Conservation (phyloP, 116 monocot species). For the Phalaenopsis hybrid region DNA sequence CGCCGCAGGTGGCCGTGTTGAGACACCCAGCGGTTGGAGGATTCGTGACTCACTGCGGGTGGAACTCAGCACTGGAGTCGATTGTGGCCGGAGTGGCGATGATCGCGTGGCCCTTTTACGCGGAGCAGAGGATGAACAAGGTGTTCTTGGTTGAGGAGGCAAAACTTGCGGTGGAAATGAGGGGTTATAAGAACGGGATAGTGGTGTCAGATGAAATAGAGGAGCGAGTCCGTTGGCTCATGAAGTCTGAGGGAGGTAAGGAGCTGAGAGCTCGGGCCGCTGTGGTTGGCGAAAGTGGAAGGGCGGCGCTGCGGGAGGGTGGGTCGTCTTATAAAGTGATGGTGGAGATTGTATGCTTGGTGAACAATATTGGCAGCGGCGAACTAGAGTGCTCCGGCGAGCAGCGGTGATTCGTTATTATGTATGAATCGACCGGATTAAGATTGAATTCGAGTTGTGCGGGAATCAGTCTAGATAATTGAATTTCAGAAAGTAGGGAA, state of each 20-base stretch:
- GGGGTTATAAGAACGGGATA: constrained; percentile 8
- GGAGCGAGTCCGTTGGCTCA: constrained; percentile 17
- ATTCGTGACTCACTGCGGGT: constrained; percentile 76
- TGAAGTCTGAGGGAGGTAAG: constrained; percentile 11
- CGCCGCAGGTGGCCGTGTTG: constrained; percentile 27
- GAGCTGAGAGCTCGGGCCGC: constrained; percentile 4
- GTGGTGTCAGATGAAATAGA: constrained; percentile 13
- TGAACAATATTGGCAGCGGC: not conserved
- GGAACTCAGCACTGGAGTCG: constrained; percentile 75
- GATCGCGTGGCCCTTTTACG: constrained; percentile 47
- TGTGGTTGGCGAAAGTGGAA: not conserved
- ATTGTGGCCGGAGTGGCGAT: constrained; percentile 30
- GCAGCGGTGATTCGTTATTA: too few species aligned
- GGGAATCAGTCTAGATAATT: too few species aligned
- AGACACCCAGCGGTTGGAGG: constrained; percentile 47
- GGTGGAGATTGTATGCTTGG: not conserved
- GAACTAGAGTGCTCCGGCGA: too few species aligned
- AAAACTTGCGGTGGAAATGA: constrained; percentile 25
- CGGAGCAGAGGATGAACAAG: constrained; percentile 44
- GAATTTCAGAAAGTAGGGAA: too few species aligned
- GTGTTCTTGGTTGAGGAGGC: constrained; percentile 28
- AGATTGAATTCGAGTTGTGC: too few species aligned
- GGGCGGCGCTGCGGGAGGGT: constrained; percentile 1
- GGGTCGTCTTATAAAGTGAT: constrained; percentile 1
- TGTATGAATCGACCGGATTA: too few species aligned